phyloP scores from a whole-genome alignment of 495 filamentous ascomycete species.

The Penicillium argentinense region DNA sequence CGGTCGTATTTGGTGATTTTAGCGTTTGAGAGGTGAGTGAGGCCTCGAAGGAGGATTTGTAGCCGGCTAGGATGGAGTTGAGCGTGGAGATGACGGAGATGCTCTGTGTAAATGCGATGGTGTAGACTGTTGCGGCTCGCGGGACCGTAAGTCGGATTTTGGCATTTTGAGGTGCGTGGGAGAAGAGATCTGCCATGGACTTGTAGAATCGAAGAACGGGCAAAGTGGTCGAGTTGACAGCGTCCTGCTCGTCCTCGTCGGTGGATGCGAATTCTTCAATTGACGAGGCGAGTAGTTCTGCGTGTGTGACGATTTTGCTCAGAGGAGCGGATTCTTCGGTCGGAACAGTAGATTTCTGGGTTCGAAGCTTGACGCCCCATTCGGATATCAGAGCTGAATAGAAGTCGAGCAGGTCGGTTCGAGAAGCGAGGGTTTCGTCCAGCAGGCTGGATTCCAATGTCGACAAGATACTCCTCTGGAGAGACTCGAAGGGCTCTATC shows the following conservation, averaged over 20 bases:
- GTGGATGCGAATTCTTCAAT: conserved; percentile 51
- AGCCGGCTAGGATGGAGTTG: conserved; percentile 61
- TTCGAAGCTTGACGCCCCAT: conserved; percentile 57
- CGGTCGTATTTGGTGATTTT: conserved; percentile 27
- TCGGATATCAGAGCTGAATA: conserved; percentile 68
- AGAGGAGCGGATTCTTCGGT: conserved; percentile 41
- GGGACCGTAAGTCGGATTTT: conserved; percentile 66
- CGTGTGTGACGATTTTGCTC: conserved; percentile 52
- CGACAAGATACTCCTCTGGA: conserved; percentile 43
- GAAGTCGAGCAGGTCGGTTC: conserved; percentile 60
- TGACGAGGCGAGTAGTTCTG: conserved; percentile 62
- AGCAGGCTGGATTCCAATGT: conserved; percentile 61
- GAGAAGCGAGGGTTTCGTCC: conserved; percentile 47
- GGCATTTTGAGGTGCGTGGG: conserved; percentile 46
- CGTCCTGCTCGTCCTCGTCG: conserved; percentile 11
- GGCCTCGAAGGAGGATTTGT: conserved; percentile 74
- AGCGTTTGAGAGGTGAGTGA: conserved; percentile 49
- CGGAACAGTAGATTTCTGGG: conserved; percentile 21
- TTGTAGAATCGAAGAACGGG: conserved; percentile 72
- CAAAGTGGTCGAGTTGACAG: conserved; percentile 23
- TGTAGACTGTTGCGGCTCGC: conserved; percentile 66
- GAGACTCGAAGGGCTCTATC: conserved; percentile 57
- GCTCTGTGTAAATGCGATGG: conserved; percentile 62
- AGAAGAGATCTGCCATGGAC: conserved; percentile 53
- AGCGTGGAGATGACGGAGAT: conserved; percentile 67